A percentile compares a stretch with the other conserved stretches of the same genome.
Conservation (phyloP, 352 stramenopile genomes). For the Plasmopara viticola region DNA sequence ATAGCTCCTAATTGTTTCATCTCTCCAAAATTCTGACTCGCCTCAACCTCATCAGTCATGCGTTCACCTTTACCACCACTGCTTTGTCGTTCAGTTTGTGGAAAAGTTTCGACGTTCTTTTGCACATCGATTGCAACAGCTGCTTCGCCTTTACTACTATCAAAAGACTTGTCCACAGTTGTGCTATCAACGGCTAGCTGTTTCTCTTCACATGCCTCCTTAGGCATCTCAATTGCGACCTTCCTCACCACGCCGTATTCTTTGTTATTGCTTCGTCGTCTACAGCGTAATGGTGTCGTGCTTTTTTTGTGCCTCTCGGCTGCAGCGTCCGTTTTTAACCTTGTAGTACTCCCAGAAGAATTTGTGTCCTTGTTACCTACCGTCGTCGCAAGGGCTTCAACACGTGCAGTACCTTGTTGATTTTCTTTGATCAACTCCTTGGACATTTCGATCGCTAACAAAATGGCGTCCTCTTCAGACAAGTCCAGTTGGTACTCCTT, state of each 20-base stretch:
- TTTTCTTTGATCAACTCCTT: conserved; percentile 4
- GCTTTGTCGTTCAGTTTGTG: no score
- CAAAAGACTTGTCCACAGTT: no score
- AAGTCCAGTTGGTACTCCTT: conserved; percentile 66
- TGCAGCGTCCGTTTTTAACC: conserved; percentile 5
- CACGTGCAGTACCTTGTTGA: conserved; percentile 3
- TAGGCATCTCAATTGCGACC: conserved; percentile 22
- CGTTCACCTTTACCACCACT: no score
- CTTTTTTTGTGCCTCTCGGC: conserved; percentile 16
- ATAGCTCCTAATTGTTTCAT: no score
- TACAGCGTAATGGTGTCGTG: conserved; percentile 2
- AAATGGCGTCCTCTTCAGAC: conserved; percentile 63
- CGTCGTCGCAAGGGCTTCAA: not conserved
- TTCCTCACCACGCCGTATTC: conserved; percentile 20
- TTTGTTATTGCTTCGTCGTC: conserved; percentile 11
- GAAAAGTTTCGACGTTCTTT: no score
- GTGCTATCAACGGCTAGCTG: not conserved
- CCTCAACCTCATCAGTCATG: no score
- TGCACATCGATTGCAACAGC: no score
- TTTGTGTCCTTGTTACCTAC: conserved; percentile 11
- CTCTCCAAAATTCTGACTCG: no score
- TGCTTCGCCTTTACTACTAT: no score
- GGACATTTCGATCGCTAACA: conserved; percentile 63
- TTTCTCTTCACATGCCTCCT: not conserved
- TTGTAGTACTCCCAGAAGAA: conserved; percentile 11